Percentiles rank a stretch among this genome's conserved stretches.
phyloP scores from a whole-genome alignment of 805 yeast genomes.

The Wickerhamiella musiphila region DNA sequence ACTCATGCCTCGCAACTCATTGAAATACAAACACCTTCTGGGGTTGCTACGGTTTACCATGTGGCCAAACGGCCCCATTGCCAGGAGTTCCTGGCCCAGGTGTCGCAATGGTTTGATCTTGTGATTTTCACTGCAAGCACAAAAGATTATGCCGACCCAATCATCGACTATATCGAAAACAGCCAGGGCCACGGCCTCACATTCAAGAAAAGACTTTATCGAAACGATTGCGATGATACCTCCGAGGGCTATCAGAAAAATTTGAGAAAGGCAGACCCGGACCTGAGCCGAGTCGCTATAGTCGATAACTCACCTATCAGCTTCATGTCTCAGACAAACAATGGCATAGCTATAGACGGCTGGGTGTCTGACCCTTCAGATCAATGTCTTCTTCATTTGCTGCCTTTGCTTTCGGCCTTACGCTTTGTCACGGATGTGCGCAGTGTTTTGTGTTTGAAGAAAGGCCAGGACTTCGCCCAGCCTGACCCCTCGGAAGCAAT shows the following conservation, averaged over 20 bases:
- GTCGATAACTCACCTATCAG: conserved; percentile 89
- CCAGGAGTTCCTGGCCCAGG: conserved; percentile 63
- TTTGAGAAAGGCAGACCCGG: conserved; percentile 33
- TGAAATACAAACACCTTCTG: conserved; percentile 37
- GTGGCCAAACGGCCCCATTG: conserved; percentile 88
- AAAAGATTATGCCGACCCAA: conserved; percentile 91
- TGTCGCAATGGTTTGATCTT: conserved; percentile 71
- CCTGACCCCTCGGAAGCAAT: too few species aligned
- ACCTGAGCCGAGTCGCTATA: conserved; percentile 51
- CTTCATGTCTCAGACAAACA: conserved; percentile 65
- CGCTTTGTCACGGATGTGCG: conserved; percentile 75
- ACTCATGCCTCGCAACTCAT: conserved; percentile 43
- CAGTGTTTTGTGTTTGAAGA: conserved; percentile 51
- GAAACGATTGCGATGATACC: conserved; percentile 56
- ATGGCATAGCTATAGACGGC: conserved; percentile 88
- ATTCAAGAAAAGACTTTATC: conserved; percentile 47
- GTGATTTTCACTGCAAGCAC: conserved; percentile 92
- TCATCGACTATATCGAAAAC: conserved; percentile 76
- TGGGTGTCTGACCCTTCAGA: conserved; percentile 97
- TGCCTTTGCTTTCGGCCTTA: conserved; percentile 65
- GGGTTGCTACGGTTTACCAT: conserved; percentile 49
- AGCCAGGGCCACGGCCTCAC: conserved; percentile 26
- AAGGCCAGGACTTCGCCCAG: conserved; percentile 35
- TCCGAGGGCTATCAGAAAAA: conserved; percentile 76
- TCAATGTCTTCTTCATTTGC: conserved; percentile 56